Evolutionary conservation across 2,329 filamentous ascomycete species (phyloP), one percentile per base, ranked within the genome.

Genomic region (Nannizziopsis arthrosporioides): DNA sequence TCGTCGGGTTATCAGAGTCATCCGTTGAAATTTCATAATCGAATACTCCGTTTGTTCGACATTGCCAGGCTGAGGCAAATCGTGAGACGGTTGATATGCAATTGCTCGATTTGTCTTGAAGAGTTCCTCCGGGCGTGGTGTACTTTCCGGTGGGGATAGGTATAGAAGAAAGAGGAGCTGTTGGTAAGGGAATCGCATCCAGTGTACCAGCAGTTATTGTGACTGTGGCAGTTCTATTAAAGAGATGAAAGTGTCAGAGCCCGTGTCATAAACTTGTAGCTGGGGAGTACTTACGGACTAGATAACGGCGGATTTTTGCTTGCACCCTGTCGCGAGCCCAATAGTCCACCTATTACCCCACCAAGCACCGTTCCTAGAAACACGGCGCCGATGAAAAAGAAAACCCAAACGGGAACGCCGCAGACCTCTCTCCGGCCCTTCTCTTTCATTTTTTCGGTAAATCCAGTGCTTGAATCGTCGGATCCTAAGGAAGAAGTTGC

Each of bases 301-400:
- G 47, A 34, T 17, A 35, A 17, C 12, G 34, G 32, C 5, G 45
- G 38, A 10, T 44, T 27, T 14, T 48, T 45, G 36, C 54, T 54
- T 39, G 53, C 60, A 5, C 61, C 65, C 53, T 61, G 63, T 47
- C 61, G 63, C 34, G 71, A 73, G 11, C 70, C 71, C 44, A 76
- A 57, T 18, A 77, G 63, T 34, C 73, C 73, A 3, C 75, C 75
- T 55, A 78, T 71, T 5, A 73, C 70, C 47, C 72, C 74, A 44
- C 74, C 75, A 38, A 77, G 64, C 22, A 73, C 65, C 30, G 69
- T 68, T 37, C 71, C 71, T 11, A 77, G 59, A 11, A 75, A 59
- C 2, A 73, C 56, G 7, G 72, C 61, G 2, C 65, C 61, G 7
- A 74, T 56, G 5, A 75, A 57, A 19, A 71, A 62, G n/a, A 77